Evolutionary conservation across 345 rosid genomes (phyloP).

Genomic region (Reutealis trisperma): DNA sequence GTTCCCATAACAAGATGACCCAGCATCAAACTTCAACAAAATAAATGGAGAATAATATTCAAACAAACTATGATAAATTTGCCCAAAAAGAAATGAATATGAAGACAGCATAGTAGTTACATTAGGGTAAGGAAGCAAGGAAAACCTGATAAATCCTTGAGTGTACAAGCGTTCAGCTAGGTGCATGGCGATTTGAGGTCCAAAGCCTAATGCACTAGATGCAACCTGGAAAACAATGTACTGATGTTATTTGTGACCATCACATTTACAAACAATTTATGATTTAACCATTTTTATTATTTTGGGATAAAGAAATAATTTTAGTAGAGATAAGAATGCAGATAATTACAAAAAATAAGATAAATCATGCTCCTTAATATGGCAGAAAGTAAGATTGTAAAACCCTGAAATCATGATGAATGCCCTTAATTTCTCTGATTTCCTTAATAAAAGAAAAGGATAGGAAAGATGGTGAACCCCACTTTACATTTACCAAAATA

Average conservation of each 20-base stretch:
- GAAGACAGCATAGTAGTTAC: slow-evolving; percentile 15
- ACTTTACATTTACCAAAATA: not conserved
- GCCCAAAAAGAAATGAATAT: slow-evolving; percentile 13
- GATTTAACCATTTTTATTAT: not conserved
- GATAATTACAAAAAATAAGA: not conserved
- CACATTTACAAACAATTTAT: not conserved
- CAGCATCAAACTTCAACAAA: not conserved
- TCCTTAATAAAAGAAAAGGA: not conserved
- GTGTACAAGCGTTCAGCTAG: slow-evolving; percentile 87
- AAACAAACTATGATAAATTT: not conserved
- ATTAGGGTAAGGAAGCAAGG: slow-evolving; percentile 14
- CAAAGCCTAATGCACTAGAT: slow-evolving; percentile 90
- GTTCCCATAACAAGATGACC: not conserved
- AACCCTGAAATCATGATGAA: not conserved
- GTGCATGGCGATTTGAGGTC: slow-evolving; percentile 96
- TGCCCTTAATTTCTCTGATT: not conserved
- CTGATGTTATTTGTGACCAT: not conserved
- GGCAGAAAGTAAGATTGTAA: too few relatives aligned
- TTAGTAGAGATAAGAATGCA: not conserved
- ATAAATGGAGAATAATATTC: not conserved
- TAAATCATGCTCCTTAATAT: not conserved
- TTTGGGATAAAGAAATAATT: not conserved
- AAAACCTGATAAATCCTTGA: slow-evolving; percentile 90
- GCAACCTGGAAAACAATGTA: slow-evolving; percentile 60
- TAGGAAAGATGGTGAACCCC: not conserved